Percentiles rank a stretch among this genome's conserved stretches.
Conservation (phyloP, 2,329 filamentous ascomycete species). For the Trichoderma brevicompactum region DNA sequence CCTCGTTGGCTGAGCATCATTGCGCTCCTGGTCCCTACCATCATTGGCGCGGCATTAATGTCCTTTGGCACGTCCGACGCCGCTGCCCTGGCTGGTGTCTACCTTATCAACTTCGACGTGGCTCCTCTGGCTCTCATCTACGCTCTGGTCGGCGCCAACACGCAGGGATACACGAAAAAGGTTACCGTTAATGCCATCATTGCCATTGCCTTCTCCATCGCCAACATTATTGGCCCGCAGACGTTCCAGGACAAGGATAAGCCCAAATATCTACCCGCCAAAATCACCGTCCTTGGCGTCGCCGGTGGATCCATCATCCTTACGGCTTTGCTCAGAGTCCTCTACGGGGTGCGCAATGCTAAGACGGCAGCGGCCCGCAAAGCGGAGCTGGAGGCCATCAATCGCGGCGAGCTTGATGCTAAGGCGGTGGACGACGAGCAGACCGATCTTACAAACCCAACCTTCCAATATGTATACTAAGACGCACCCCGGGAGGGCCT, state of each 20-base stretch:
- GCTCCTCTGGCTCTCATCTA: slow-evolving; percentile 58
- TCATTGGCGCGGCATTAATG: slow-evolving; percentile 37
- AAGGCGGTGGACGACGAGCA: slow-evolving; percentile 35
- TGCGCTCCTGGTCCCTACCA: slow-evolving; percentile 34
- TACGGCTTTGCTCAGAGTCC: slow-evolving; percentile 44
- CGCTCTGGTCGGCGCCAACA: slow-evolving; percentile 54
- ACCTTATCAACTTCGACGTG: slow-evolving; percentile 50
- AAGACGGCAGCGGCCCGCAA: slow-evolving; percentile 46
- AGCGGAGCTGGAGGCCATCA: slow-evolving; percentile 37
- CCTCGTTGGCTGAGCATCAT: slow-evolving; percentile 39
- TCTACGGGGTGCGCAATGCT: slow-evolving; percentile 42
- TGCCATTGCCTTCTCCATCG: slow-evolving; percentile 49
- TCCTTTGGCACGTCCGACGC: slow-evolving; percentile 35
- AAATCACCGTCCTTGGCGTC: slow-evolving; percentile 53
- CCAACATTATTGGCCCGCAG: slow-evolving; percentile 46
- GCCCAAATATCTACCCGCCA: slow-evolving; percentile 56
- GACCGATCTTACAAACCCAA: slow-evolving; percentile 42
- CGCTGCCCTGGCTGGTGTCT: slow-evolving; percentile 42
- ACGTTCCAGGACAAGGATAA: slow-evolving; percentile 47
- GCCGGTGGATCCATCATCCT: slow-evolving; percentile 41
- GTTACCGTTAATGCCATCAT: slow-evolving; percentile 50
- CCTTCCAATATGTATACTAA: slow-evolving; percentile 35
- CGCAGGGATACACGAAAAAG: slow-evolving; percentile 53
- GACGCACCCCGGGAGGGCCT: not conserved
- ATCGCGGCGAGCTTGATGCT: slow-evolving; percentile 39